These are phyloP conservation scores for Bretschneidera sinensis DNA, from an alignment of 345 rosid species.

Conservation along the genomic window DNA sequence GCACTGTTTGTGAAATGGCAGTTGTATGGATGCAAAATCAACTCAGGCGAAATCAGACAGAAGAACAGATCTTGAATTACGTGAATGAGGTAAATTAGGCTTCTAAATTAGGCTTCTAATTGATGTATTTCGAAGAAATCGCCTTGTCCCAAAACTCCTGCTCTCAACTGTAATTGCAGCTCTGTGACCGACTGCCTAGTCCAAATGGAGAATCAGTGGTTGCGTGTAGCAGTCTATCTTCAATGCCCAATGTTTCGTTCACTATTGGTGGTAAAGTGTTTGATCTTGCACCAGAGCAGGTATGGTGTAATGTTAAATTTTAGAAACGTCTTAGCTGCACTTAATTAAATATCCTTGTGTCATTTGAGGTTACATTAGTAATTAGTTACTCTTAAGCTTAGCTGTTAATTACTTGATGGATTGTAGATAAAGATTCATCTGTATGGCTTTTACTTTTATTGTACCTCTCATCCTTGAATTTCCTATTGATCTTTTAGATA, in stretches of 20 bases:
- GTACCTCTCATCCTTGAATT: no score
- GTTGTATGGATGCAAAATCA: conserved; percentile 87
- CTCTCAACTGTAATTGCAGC: conserved; percentile 38
- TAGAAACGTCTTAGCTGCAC: neutral
- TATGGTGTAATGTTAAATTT: conserved; percentile 12
- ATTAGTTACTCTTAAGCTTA: no score
- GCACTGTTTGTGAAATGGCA: conserved; percentile 84
- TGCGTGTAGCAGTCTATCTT: conserved; percentile 49
- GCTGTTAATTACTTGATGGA: no score
- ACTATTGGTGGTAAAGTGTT: conserved; percentile 68
- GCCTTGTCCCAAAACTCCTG: conserved; percentile 10
- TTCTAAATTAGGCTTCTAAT: neutral
- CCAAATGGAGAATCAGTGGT: conserved; percentile 81
- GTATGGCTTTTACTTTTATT: no score
- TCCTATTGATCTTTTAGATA: no score
- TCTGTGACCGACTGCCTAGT: conserved; percentile 77
- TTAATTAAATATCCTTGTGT: no score
- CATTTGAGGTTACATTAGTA: no score
- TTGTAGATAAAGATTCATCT: no score
- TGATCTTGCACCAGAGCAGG: conserved; percentile 79
- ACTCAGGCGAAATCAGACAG: conserved; percentile 58
- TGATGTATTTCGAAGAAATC: neutral
- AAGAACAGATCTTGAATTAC: conserved; percentile 65
- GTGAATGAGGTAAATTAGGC: conserved; percentile 49
- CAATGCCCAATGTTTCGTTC: conserved; percentile 78